Base-by-base conservation (phyloP, 2,329 filamentous ascomycete genomes). In the Colletotrichum sp. region DNA sequence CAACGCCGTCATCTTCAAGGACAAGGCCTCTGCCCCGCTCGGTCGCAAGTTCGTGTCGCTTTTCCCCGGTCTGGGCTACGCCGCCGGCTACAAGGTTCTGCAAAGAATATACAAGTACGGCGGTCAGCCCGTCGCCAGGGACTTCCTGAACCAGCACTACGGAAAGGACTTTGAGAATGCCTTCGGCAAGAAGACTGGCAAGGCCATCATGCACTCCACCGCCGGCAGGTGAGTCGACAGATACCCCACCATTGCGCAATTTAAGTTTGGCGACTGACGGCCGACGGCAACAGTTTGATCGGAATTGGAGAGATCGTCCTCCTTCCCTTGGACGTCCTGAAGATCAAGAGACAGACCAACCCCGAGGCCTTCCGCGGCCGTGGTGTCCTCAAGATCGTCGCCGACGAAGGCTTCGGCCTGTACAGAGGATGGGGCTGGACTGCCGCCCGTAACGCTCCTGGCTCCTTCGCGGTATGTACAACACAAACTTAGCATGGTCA, bases 321-420 rank as follows among this genome's bases (percentile, higher is more conserved):
- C 34, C 92, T 99, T 55, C 97, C 97, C 57, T 92, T 99, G 77
- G 97, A 99, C 81, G 96, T 99, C 52, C 92, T 99, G 78, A 99
- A 99, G 92, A 99, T 99, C 89, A 99, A 99, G 92, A 93, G 97
- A 82, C 97, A 99, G 89, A 99, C 97, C 80, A 99, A 99, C 90
- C 97, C 97, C 55, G 97, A 99, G 84, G 96, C 97, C 44, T 99
- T 99, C 93, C 93, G 96, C 80, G 96, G 96, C 80, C 95, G 97
- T 82, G 97, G 97, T 78, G 90, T 99, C 76, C 88, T 99, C 84
- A 94, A 91, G 87, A 99, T 99, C 79, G 91, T 99, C 77, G 91
- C 92, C 75, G 97, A 99, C 83, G 97, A 99, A 86, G 97, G 97
- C 44, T 98, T 99, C 82, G 96, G 96, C 66, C 88, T 99, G 68